Evolutionary conservation across 1,139 yeast species (phyloP), one percentile per base, ranked within the genome.

Genomic region (Yamadazyma epiphylla): DNA sequence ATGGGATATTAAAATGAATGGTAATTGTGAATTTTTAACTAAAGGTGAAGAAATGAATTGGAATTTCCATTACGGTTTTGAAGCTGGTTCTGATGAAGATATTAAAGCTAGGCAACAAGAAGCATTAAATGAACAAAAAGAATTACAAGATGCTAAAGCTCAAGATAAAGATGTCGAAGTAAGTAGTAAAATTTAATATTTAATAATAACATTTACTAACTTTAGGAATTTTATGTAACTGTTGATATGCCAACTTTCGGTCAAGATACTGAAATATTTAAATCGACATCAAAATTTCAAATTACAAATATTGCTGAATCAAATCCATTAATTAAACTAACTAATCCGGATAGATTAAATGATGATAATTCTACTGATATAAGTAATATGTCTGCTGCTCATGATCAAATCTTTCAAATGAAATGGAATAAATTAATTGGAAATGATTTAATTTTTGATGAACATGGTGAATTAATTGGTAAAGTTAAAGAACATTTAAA

Each of bases 21-120:
- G 95, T 13, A 72, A 76, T 41, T 72, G 85, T 15, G 77, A 71
- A 27, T 84, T 77, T 45, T 63, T 86, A 40, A 53, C 70, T 3
- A 57, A 70, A 6, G 95, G 95, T n/a, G 95, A 86, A 53, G 95
- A 85, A 55, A 84, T 87, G 91, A 83, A 83, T 51, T 86, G 95
- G 95, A 74, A 80, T 42, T 86, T 86, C 60, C 77, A 74, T 48
- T 61, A 57, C 33, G 72, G 71, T 15, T 77, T 74, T 41, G 89
- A 81, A 50, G 89, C 91, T 1, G 91, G 91, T 3, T 80, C 88
- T 2, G 83, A 78, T 35, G 89, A 80, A 33, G 91, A 82, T 51
- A 70, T 80, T 22, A 71, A 67, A 42, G 71, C 75, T 4, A 60
- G 82, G 48, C 46, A 46, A 41, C 49, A 42, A 32, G 56, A 48